phyloP scores from a whole-genome alignment of 1,284 basidiomycete species.

The Sanghuangporus weigelae region DNA sequence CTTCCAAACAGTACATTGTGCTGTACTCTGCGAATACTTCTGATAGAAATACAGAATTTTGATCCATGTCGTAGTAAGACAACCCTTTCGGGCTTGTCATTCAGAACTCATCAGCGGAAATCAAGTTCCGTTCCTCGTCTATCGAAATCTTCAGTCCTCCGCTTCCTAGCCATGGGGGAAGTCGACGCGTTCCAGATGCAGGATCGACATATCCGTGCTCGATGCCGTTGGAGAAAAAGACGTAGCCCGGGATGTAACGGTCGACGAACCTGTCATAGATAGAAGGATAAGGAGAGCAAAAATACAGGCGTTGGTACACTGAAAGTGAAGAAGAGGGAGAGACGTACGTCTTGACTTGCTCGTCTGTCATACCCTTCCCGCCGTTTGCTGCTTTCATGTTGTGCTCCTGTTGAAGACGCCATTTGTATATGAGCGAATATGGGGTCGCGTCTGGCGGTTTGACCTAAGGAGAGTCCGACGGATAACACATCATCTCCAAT shows the following conservation, averaged over 20 bases:
- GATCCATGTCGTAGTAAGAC: neutral
- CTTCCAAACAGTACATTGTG: no score
- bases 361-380: constrained; percentile 82
- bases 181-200: neutral
- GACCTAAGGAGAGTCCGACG: constrained; percentile 36
- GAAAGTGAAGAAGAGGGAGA: neutral
- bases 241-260: constrained; percentile 82
- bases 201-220: constrained; percentile 11
- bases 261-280: constrained; percentile 54
- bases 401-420: constrained; percentile 86
- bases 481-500: neutral
- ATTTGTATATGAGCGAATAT: constrained; percentile 62
- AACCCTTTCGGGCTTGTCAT: neutral
- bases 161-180: constrained; percentile 13
- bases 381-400: constrained; percentile 80
- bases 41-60: neutral
- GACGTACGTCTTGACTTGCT: constrained; percentile 62
- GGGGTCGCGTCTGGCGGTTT: constrained; percentile 39
- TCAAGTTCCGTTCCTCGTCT: constrained; percentile 10
- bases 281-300: neutral
- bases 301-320: neutral
- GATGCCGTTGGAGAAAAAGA: constrained; percentile 61
- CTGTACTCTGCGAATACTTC: no score
- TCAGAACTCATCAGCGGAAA: constrained; percentile 9
- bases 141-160: constrained; percentile 14